phyloP scores from a whole-genome alignment of 441 rosid species.

The Pelargonium citronellum region DNA sequence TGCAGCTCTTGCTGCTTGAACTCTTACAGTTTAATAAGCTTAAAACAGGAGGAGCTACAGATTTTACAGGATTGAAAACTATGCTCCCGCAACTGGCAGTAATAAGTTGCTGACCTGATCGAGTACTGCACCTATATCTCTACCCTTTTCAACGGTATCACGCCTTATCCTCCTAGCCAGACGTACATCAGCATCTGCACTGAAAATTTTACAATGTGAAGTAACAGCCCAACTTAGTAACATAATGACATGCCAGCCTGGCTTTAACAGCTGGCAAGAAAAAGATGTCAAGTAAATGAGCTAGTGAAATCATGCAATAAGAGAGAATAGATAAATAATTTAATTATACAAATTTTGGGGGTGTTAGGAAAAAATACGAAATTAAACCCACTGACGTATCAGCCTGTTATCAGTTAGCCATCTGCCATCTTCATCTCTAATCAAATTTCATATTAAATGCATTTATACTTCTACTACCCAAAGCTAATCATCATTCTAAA shows the following conservation, averaged over 20 bases:
- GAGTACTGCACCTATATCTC: slow-evolving; percentile 84
- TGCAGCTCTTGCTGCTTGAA: background rate
- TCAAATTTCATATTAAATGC: background rate
- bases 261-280: background rate
- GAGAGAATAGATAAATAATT: too few relatives aligned
- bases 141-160: slow-evolving; percentile 83
- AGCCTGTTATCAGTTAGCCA: background rate
- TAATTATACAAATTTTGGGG: too few relatives aligned
- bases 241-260: background rate
- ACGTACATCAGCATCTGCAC: slow-evolving; percentile 99
- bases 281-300: background rate
- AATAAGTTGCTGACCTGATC: slow-evolving; percentile 63
- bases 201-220: slow-evolving; percentile 51
- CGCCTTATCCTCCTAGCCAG: slow-evolving; percentile 95
- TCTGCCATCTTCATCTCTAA: background rate
- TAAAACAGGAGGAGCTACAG: background rate
- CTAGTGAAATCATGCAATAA: background rate
- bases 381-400: too few relatives aligned
- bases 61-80: background rate
- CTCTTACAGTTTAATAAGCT: background rate
- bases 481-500: background rate
- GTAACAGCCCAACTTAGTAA: slow-evolving; percentile 35
- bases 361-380: too few relatives aligned
- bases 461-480: background rate
- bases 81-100: background rate